phyloP scores from a whole-genome alignment of 176 grass and related monocot species.

The Aegilops longissima region DNA sequence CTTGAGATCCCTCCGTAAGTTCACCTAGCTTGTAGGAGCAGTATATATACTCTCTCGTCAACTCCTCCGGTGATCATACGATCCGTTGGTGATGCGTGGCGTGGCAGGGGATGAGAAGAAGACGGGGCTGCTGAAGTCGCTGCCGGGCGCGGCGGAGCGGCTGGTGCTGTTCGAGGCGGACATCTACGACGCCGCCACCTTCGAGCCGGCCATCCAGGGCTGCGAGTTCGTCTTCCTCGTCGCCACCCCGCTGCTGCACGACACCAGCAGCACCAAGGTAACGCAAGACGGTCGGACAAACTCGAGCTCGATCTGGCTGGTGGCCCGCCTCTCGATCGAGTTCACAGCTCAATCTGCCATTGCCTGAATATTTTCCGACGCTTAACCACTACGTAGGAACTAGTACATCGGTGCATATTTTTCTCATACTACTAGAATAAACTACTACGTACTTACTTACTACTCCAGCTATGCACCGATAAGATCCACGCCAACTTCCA shows the following conservation, averaged over 20 bases:
- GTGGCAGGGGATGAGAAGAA: slow-evolving; percentile 52
- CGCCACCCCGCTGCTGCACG: slow-evolving; percentile 45
- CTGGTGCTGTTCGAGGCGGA: slow-evolving; percentile 64
- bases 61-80: neutral
- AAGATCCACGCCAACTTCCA: neutral
- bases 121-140: slow-evolving; percentile 23
- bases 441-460: too few species aligned
- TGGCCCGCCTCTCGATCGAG: neutral
- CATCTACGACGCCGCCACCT: slow-evolving; percentile 51
- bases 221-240: slow-evolving; percentile 73
- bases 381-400: too few species aligned
- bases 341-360: neutral
- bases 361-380: neutral
- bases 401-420: neutral
- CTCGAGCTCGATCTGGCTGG: neutral
- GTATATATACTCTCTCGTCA: neutral
- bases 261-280: slow-evolving; percentile 46
- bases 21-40: too few species aligned
- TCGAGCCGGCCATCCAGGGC: slow-evolving; percentile 56
- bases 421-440: neutral
- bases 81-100: too few species aligned
- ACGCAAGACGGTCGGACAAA: neutral
- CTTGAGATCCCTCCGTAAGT: slow-evolving; percentile 13
- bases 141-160: slow-evolving; percentile 47
- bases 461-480: neutral